These are phyloP conservation scores for Boletales sp. DNA, from an alignment of 768 basidiomycete genomes.

Conservation along the genomic window DNA sequence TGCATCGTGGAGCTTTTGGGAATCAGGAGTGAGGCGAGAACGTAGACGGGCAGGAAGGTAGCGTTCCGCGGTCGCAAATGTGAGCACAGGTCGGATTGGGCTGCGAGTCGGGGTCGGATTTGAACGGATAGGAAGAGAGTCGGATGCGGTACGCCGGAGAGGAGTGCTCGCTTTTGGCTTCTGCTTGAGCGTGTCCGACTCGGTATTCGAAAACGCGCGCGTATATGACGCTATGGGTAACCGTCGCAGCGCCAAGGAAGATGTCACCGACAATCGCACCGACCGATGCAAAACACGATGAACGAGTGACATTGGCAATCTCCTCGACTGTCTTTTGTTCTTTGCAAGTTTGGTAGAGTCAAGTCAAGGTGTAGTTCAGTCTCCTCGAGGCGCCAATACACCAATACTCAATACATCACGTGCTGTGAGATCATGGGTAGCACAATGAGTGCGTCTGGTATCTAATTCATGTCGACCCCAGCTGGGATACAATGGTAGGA, in stretches of 20 bases:
- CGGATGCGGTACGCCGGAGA: conserved; percentile 78
- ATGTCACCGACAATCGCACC: not conserved
- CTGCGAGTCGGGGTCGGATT: conserved; percentile 85
- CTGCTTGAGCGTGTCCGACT: conserved; percentile 38
- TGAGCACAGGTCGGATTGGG: conserved; percentile 72
- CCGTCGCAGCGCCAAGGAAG: not conserved
- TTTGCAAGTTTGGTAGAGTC: too few species aligned
- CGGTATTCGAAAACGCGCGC: conserved; percentile 14
- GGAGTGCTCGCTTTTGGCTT: conserved; percentile 84
- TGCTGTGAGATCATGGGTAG: too few species aligned
- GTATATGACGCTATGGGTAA: not conserved
- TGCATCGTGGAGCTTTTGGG: conserved; percentile 67
- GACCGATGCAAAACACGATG: conserved; percentile 7
- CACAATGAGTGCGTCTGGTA: too few species aligned
- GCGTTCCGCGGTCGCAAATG: conserved; percentile 79
- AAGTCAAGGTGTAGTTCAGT: too few species aligned
- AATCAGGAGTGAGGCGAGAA: conserved; percentile 48
- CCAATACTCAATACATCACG: too few species aligned
- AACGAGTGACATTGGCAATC: conserved; percentile 12
- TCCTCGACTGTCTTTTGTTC: too few species aligned
- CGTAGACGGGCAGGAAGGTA: conserved; percentile 69
- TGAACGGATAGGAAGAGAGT: conserved; percentile 79
- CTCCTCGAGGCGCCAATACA: too few species aligned
- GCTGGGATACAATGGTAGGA: not conserved
- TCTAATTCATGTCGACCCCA: too few species aligned